Conservation (phyloP, 2,329 filamentous ascomycete genomes). For the Tolypocladium ophioglossoides region DNA sequence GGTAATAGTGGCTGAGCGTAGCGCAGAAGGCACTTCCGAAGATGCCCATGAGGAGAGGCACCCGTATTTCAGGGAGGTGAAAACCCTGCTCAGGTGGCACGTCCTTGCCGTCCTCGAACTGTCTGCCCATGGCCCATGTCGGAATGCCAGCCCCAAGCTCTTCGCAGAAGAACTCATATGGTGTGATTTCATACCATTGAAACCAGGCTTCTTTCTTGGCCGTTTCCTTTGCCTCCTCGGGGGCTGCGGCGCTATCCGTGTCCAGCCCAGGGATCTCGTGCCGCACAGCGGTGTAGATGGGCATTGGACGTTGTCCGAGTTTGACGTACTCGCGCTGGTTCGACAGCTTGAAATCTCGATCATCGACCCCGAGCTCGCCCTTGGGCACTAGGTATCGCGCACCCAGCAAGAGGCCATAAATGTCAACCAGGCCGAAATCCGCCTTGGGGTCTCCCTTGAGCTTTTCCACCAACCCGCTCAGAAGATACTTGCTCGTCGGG, state of each 20-base stretch:
- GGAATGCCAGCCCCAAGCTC: constrained; percentile 87
- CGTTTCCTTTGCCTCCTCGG: constrained; percentile 40
- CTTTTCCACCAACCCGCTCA: constrained; percentile 86
- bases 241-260: constrained; percentile 14
- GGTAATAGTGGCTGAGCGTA: constrained; percentile 91
- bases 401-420: constrained; percentile 80
- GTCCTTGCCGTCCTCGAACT: constrained; percentile 58
- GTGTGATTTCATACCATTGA: constrained; percentile 94
- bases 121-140: constrained; percentile 82
- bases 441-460: constrained; percentile 61
- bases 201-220: constrained; percentile 73
- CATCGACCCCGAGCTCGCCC: constrained; percentile 63
- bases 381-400: constrained; percentile 74
- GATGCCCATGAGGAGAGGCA: constrained; percentile 82
- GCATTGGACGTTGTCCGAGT: constrained; percentile 72
- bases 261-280: constrained; percentile 78
- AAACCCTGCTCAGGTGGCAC: constrained; percentile 47
- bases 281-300: constrained; percentile 90
- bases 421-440: constrained; percentile 82
- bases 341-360: constrained; percentile 79
- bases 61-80: constrained; percentile 71
- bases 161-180: constrained; percentile 92
- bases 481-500: constrained; percentile 84
- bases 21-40: constrained; percentile 96
- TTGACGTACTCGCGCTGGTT: constrained; percentile 70